Conservation (phyloP, 306 rosid genomes). For the Myrica gale region DNA sequence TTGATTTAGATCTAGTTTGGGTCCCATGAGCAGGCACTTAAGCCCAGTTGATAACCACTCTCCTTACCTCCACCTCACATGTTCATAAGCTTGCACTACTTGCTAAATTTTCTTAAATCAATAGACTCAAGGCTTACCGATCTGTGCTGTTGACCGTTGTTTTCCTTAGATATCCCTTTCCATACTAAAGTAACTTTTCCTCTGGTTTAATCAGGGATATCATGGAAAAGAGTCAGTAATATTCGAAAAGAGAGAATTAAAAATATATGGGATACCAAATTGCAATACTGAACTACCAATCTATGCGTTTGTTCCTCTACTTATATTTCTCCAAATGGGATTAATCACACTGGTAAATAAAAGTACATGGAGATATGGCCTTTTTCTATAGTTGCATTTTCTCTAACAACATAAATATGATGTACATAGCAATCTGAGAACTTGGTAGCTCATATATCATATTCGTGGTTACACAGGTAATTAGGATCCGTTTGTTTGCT, state of each 20-base stretch:
- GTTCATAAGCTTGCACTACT: background rate
- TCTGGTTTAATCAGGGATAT: background rate
- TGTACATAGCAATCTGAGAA: too few relatives aligned
- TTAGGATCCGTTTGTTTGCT: too few relatives aligned
- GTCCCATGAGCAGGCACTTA: background rate
- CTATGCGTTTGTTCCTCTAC: too few relatives aligned
- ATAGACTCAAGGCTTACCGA: background rate
- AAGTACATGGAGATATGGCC: too few relatives aligned
- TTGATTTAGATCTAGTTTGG: background rate
- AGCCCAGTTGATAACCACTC: background rate
- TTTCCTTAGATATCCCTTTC: background rate
- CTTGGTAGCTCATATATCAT: too few relatives aligned
- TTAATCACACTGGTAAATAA: too few relatives aligned
- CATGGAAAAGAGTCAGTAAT: background rate
- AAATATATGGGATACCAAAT: too few relatives aligned
- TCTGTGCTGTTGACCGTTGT: conserved; percentile 1
- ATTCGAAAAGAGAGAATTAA: too few relatives aligned
- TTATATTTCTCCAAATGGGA: too few relatives aligned
- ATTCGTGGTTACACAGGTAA: too few relatives aligned
- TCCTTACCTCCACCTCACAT: background rate
- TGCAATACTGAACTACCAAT: background rate
- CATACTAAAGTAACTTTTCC: background rate
- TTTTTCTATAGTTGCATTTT: too few relatives aligned
- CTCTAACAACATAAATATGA: too few relatives aligned
- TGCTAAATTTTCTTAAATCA: background rate